Conservation (phyloP, 2,329 filamentous ascomycete genomes). For the Colletotrichum cuscutae region DNA sequence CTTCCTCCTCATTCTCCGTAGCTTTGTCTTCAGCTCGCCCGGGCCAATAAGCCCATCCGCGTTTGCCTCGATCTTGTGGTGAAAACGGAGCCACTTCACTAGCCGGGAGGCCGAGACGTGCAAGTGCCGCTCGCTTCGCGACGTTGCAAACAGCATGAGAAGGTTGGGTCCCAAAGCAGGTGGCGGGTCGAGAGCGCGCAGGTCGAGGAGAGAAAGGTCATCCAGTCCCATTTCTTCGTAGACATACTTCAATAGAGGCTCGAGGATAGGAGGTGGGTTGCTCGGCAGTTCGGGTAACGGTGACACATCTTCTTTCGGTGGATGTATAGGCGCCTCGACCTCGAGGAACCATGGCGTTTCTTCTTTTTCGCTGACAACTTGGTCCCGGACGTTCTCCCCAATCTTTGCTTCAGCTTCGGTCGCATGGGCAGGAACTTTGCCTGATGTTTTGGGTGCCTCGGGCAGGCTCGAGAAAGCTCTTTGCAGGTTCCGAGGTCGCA, state of each 20-base stretch:
- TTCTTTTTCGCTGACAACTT: conserved; percentile 37
- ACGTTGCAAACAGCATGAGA: conserved; percentile 92
- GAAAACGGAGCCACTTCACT: conserved; percentile 83
- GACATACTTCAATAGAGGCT: conserved; percentile 79
- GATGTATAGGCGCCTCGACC: conserved; percentile 68
- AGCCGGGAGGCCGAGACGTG: conserved; percentile 92
- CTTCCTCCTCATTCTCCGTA: conserved; percentile 82
- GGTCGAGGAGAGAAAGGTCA: conserved; percentile 81
- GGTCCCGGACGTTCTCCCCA: conserved; percentile 2
- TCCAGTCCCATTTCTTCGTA: conserved; percentile 90
- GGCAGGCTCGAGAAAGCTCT: conserved; percentile 38
- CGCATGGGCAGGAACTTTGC: background rate
- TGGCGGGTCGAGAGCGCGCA: conserved; percentile 85
- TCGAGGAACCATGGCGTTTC: conserved; percentile 87
- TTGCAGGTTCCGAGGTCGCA: conserved; percentile 35
- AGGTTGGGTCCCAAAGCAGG: conserved; percentile 88
- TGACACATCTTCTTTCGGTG: conserved; percentile 57
- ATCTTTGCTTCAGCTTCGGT: background rate
- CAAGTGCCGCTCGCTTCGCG: conserved; percentile 91
- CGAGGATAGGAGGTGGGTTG: conserved; percentile 76
- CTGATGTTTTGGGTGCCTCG: background rate
- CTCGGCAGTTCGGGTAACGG: conserved; percentile 68
- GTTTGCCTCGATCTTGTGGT: conserved; percentile 77
- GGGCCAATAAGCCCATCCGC: conserved; percentile 91
- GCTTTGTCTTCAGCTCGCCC: conserved; percentile 89